These are phyloP conservation scores for Lycium ferocissimum DNA, from an alignment of 257 asterid species.

Conservation along the genomic window DNA sequence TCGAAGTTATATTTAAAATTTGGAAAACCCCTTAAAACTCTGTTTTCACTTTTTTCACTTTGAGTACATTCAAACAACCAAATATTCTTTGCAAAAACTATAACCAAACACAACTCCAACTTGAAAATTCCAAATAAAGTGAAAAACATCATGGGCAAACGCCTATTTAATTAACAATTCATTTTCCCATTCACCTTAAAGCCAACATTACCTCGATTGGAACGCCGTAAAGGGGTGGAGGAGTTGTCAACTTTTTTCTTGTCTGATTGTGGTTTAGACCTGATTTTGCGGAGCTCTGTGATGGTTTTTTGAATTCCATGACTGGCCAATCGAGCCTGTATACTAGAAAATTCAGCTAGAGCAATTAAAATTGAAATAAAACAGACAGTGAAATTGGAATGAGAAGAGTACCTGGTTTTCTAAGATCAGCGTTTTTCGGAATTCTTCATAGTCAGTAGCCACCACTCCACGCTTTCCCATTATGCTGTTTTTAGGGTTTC, in stretches of 20 bases:
- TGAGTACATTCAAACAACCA: too few relatives aligned
- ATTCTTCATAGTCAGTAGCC: slow-evolving; percentile 58
- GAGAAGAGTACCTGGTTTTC: not conserved
- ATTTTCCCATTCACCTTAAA: too few relatives aligned
- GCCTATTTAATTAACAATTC: too few relatives aligned
- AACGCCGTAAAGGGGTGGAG: not conserved
- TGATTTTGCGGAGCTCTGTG: not conserved
- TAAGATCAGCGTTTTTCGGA: slow-evolving; percentile 35
- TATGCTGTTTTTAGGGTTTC: not conserved
- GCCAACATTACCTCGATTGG: not conserved
- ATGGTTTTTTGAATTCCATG: not conserved
- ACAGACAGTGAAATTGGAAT: not conserved
- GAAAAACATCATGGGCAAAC: too few relatives aligned
- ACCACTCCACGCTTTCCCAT: slow-evolving; percentile 63
- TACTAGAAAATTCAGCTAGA: not conserved
- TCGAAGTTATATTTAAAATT: too few relatives aligned
- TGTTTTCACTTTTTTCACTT: too few relatives aligned
- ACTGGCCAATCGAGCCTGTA: not conserved
- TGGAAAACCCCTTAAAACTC: too few relatives aligned
- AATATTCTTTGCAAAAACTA: too few relatives aligned
- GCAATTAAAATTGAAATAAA: not conserved
- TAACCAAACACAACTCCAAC: too few relatives aligned
- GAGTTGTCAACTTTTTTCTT: not conserved
- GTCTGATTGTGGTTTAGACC: not conserved
- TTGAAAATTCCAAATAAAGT: too few relatives aligned